Base-by-base conservation (phyloP, 2,329 filamentous ascomycete genomes). In the Blumeria hordei region DNA sequence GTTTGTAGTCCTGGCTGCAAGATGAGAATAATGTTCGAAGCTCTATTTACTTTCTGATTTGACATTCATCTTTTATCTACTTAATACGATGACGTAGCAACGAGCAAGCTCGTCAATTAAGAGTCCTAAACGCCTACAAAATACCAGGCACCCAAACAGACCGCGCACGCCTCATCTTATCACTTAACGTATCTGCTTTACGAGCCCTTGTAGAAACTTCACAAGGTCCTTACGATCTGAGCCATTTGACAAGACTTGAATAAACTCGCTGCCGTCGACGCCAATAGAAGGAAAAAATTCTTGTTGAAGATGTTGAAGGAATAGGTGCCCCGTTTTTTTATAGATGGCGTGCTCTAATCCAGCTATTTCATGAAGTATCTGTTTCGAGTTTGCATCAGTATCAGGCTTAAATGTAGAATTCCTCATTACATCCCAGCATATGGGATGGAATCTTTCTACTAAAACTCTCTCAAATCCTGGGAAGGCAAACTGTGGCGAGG, bases 401-500 rank as follows among this genome's bases (percentile, higher is more conserved):
- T 81, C 80, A 0, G 86, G 79, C 59, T 83, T 83, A 73, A 96
- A 95, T 18, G 75, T 75, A 6, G 83, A 74, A 47, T 88, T 83
- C 41, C 78, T 79, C 37, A 94, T 78, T 6, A 96, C 80, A 43
- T 85, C 83, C 92, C 92, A 98, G 66, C 85, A 88, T 7, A 93
- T 75, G 0, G 85, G 77, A 57, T 94, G 90, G 70, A 98, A 94
- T 21, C 84, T 78, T 45, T 85, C 79, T 57, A 96, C 84, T 68
- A 94, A 83, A 69, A 94, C 96, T 56, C 78, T 76, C 62, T 94
- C 88, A 65, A 98, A 98, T 6, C 92, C 90, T 1, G 88, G 85
- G 33, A 98, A 80, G 16, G 69, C 69, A 10, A 79, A 78, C 10
- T 69, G 66, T 3, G 78, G 71, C 1, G 72, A 71, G 3, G 71